Base-by-base conservation (phyloP, 2,329 filamentous ascomycete species). In the Mycosphaerella sp. region DNA sequence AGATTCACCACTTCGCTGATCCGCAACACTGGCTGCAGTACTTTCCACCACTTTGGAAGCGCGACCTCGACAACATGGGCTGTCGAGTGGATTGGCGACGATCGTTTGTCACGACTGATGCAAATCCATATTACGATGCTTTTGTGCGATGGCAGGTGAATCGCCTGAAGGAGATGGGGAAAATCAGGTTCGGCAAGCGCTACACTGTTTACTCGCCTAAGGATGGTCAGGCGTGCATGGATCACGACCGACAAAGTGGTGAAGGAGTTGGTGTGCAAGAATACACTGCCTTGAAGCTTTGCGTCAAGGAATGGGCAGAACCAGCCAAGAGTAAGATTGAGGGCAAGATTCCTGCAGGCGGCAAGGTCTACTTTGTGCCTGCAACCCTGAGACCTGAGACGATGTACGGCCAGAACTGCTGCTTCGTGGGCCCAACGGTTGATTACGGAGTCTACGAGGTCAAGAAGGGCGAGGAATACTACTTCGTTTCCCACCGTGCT, bases 71-170 rank as follows among this genome's bases (percentile, higher is more conserved):
- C 64, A 86, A 85, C 69, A 83, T 97, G 59, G 92, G 92, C 56
- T 85, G 86, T 48, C 80, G 91, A 64, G 87, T 97, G 66, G 93
- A 97, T 70, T 98, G 92, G 92, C 81, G 92, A 67, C 80, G 93
- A 70, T 86, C 87, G 38, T 89, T 98, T 61, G 86, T 97, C 60
- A 98, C 93, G 6, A 98, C 93, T 2, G 90, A 96, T 64, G 90
- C 89, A 36, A 98, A 98, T 73, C 90, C 89, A 4, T 97, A 93
- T 76, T 98, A 95, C 70, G 92, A 98, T 69, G 82, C 89, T 4
- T 98, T 98, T 67, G 86, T 97, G 40, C 78, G 88, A 66, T 98
- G 93, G 93, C 93, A 97, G 74, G 96, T 97, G 88, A 91, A 87
- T 70, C 86, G 88, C 59, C 80, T 97, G 48, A 89, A 87, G 72